These are phyloP conservation scores for Pholiota conissans DNA, from an alignment of 768 basidiomycete genomes.

Conservation along the genomic window DNA sequence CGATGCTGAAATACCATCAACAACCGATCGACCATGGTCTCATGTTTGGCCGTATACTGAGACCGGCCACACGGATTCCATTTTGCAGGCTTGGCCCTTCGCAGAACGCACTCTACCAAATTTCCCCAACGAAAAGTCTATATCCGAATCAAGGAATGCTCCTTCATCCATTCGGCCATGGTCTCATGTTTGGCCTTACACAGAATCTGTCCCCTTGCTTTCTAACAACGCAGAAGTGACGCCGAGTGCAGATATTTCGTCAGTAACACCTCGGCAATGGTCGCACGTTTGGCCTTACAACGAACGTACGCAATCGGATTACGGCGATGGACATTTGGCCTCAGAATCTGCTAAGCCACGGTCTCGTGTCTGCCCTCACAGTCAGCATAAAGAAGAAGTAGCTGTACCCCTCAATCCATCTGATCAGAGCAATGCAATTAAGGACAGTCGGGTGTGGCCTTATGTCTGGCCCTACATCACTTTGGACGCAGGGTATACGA, in stretches of 20 bases:
- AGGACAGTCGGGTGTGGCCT: slow-evolving; percentile 8
- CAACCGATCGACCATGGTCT: slow-evolving; percentile 19
- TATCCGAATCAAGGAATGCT: no score
- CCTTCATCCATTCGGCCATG: slow-evolving; percentile 14
- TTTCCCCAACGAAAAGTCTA: no score
- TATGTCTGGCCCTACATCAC: slow-evolving; percentile 17
- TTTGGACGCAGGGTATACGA: no score
- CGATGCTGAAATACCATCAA: no score
- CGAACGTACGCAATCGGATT: no score
- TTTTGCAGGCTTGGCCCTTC: no score
- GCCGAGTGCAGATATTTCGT: not conserved
- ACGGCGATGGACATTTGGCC: no score
- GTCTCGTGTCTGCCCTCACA: slow-evolving; percentile 25
- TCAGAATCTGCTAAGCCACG: no score
- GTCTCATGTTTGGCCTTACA: slow-evolving; percentile 28
- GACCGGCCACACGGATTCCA: no score
- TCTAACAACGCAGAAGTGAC: not conserved
- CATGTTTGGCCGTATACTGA: slow-evolving; percentile 33
- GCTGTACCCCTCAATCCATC: not conserved
- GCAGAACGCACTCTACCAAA: no score
- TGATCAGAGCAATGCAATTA: not conserved
- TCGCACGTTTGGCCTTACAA: slow-evolving; percentile 26
- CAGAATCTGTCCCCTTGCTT: not conserved
- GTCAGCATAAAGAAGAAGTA: not conserved
- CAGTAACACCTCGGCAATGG: slow-evolving; percentile 26